Evolutionary conservation across 73 alveolate species (phyloP), one percentile per base, ranked within the genome.

Genomic region (Stentor roeselii): DNA sequence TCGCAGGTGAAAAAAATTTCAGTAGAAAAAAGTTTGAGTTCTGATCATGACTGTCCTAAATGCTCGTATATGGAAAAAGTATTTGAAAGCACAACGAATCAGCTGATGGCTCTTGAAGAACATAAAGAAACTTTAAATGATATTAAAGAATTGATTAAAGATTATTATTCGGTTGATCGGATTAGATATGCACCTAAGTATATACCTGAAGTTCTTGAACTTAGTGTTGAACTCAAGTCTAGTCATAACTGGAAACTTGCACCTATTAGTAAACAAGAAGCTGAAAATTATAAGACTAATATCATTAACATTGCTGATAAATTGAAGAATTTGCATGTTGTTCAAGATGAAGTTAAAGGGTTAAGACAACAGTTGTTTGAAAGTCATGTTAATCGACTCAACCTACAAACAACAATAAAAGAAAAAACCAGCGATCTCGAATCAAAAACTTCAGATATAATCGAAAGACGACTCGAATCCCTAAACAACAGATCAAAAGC

Each of bases 341-440:
- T 67, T n/a, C 80, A 67, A 67, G 80, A 67, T 32, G 80, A 67
- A 67, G 80, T 67, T 32, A 21, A 67, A 67, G 27, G 21, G 21
- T 21, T 67, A 67, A 67, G 80, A 2, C n/a, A 67, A 32, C 80
- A 67, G 2, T 40, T 67, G 21, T 32, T 27, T 67, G 80, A 67
- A 15, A 67, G 80, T 2, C 80, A 67, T 21, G 42, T 67, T 14
- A 67, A 67, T 2, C 0, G 80, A 2, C 80, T 67, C 11, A 67
- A 21, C 34, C 37, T 67, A 21, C 80, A 67, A 67, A 32, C n/a
- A 30, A 67, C 41, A 21, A 32, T 67, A n/a, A 67, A 32, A 67
- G 37, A 67, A 67, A 32, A 21, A 21, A 67, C 80, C 80, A 0
- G 41, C 37, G 50, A 67, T 1, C 34, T 67, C 21, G 80, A 67